These are phyloP conservation scores for Zygosaccharomyces pseudobailii DNA, from an alignment of 1,139 yeast species.

Conservation along the genomic window DNA sequence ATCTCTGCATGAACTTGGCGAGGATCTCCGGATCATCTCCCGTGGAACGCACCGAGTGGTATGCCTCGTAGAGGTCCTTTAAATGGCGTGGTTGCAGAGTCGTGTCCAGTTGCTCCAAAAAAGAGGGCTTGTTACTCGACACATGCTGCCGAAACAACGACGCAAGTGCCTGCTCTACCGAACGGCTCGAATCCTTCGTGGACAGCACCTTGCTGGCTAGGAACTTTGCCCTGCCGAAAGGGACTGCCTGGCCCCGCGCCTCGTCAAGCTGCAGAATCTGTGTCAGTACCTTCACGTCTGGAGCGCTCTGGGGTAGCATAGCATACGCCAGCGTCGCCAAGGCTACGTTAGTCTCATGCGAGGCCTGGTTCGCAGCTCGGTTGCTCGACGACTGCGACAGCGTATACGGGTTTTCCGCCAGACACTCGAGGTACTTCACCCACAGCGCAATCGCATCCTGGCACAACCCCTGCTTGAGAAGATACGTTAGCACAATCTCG, in stretches of 20 bases:
- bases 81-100: conserved; percentile 14
- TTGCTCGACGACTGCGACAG: conserved; percentile 9
- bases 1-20: conserved; percentile 23
- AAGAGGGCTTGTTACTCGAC: conserved; percentile 12
- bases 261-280: conserved; percentile 21
- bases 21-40: conserved; percentile 15
- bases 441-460: conserved; percentile 31
- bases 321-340: conserved; percentile 26
- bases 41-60: conserved; percentile 2
- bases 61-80: conserved; percentile 14
- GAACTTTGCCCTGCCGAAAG: conserved; percentile 13
- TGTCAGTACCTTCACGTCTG: conserved; percentile 18
- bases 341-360: conserved; percentile 19
- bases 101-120: conserved; percentile 10
- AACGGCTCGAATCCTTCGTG: conserved; percentile 3
- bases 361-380: conserved; percentile 12
- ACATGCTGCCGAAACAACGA: conserved; percentile 13
- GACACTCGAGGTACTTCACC: conserved; percentile 28
- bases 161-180: conserved; percentile 5
- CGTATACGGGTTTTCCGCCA: conserved; percentile 20
- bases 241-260: conserved; percentile 11
- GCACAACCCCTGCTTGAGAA: conserved; percentile 14
- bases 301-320: conserved; percentile 18
- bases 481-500: conserved; percentile 21
- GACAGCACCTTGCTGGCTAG: neutral